phyloP scores from a whole-genome alignment of 192 early-diverging fungal genomes.

The Gryganskiella cystojenkinii region DNA sequence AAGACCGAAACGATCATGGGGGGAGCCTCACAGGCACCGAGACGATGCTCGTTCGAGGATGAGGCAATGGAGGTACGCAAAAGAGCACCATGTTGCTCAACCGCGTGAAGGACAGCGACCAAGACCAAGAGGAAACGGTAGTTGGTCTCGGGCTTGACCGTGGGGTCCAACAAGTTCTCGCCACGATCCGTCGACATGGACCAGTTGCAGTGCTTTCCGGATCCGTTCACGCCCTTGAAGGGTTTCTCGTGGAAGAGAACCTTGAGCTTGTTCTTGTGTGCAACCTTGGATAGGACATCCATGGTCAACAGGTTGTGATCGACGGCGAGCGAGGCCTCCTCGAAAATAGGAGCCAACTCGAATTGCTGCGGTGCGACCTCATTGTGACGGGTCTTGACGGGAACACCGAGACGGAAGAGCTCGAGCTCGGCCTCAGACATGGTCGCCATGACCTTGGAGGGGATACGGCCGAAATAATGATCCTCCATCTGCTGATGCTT shows the following conservation, averaged over 20 bases:
- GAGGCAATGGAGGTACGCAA: constrained; percentile 93
- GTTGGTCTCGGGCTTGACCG: constrained; percentile 97
- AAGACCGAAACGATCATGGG: constrained; percentile 53
- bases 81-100: constrained; percentile 91
- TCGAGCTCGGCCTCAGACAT: constrained; percentile 97
- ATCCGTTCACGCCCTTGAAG: constrained; percentile 98
- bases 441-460: constrained; percentile 84
- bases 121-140: constrained; percentile 97
- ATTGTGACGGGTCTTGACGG: constrained; percentile 99
- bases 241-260: constrained; percentile 99
- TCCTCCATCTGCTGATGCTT: constrained; percentile 56
- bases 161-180: constrained; percentile 97
- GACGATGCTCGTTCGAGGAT: constrained; percentile 97
- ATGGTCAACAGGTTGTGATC: constrained; percentile 99
- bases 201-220: constrained; percentile 99
- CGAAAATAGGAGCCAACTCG: constrained; percentile 98
- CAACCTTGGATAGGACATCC: constrained; percentile 97
- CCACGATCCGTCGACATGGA: constrained; percentile 93
- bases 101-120: constrained; percentile 90
- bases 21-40: constrained; percentile 98
- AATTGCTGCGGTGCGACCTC: constrained; percentile 99
- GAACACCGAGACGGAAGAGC: constrained; percentile 93
- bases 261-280: constrained; percentile 97
- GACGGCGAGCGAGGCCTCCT: constrained; percentile 94
- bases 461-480: constrained; percentile 78